Evolutionary conservation across 1,284 basidiomycete genomes (phyloP).

Genomic region (Rhizoctonia solani): DNA sequence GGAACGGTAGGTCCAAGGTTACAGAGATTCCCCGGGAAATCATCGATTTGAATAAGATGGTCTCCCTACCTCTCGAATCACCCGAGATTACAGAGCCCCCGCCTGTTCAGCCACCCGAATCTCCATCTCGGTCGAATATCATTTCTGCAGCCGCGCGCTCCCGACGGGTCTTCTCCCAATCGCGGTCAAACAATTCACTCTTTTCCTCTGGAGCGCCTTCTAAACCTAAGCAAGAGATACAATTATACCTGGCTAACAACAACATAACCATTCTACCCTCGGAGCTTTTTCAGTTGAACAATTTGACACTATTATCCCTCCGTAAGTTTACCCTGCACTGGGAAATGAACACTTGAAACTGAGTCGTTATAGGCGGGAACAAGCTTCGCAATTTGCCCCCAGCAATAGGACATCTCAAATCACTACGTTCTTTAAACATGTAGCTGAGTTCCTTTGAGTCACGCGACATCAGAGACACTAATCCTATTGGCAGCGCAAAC

Average conservation of each 20-base stretch:
- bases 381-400: slow-evolving; percentile 14
- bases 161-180: slow-evolving; percentile 20
- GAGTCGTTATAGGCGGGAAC: slow-evolving; percentile 1
- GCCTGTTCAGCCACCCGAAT: not conserved
- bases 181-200: slow-evolving; percentile 17
- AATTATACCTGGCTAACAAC: slow-evolving; percentile 25
- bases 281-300: slow-evolving; percentile 12
- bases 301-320: slow-evolving; percentile 7
- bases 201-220: slow-evolving; percentile 12
- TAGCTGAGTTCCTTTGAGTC: not conserved
- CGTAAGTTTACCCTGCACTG: not conserved
- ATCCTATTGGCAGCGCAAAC: not conserved
- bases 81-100: not conserved
- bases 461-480: too few species aligned
- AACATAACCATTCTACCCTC: slow-evolving; percentile 7
- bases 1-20: slow-evolving; percentile 6
- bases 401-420: not conserved
- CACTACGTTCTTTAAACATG: slow-evolving; percentile 28
- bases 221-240: slow-evolving; percentile 6
- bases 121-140: slow-evolving; percentile 7
- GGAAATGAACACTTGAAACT: not conserved
- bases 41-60: slow-evolving; percentile 21
- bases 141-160: slow-evolving; percentile 14
- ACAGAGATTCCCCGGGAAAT: slow-evolving; percentile 6
- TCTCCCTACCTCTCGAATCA: not conserved